These are phyloP conservation scores for Alternaria tenuissima DNA, from an alignment of 2,329 filamentous ascomycete species.

Conservation along the genomic window DNA sequence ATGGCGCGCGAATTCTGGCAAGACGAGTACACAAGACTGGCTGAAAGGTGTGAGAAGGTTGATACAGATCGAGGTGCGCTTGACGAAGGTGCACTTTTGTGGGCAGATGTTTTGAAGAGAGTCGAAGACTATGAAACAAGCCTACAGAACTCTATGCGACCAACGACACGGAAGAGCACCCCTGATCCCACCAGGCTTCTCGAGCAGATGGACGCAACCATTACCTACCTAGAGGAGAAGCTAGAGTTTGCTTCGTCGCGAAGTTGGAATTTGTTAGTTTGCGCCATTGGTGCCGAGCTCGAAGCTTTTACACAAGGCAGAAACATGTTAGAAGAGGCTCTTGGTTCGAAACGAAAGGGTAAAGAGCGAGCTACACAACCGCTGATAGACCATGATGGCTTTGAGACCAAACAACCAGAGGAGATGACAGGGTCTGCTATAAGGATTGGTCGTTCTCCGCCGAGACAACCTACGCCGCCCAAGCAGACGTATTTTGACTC, in stretches of 20 bases:
- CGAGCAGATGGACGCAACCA: constrained; percentile 64
- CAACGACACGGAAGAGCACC: constrained; percentile 24
- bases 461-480: constrained; percentile 39
- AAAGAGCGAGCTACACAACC: constrained; percentile 37
- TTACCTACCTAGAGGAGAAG: constrained; percentile 63
- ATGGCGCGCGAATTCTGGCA: constrained; percentile 78
- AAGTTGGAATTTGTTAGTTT: constrained; percentile 78
- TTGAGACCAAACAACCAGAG: constrained; percentile 27
- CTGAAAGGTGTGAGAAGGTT: constrained; percentile 64
- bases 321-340: constrained; percentile 60
- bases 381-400: constrained; percentile 31
- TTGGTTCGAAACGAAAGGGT: constrained; percentile 41
- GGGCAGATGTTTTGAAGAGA: constrained; percentile 68
- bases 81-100: constrained; percentile 71
- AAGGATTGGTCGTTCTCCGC: constrained; percentile 37
- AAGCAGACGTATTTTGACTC: constrained; percentile 48
- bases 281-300: constrained; percentile 76
- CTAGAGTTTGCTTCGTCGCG: constrained; percentile 65
- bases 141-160: constrained; percentile 64
- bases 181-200: constrained; percentile 30
- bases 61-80: constrained; percentile 71
- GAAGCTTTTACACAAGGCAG: constrained; percentile 71
- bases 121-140: constrained; percentile 71
- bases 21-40: constrained; percentile 66
- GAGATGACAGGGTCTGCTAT: constrained; percentile 45